These are phyloP conservation scores for Neurospora sp. DNA, from an alignment of 495 filamentous ascomycete species.

Conservation along the genomic window DNA sequence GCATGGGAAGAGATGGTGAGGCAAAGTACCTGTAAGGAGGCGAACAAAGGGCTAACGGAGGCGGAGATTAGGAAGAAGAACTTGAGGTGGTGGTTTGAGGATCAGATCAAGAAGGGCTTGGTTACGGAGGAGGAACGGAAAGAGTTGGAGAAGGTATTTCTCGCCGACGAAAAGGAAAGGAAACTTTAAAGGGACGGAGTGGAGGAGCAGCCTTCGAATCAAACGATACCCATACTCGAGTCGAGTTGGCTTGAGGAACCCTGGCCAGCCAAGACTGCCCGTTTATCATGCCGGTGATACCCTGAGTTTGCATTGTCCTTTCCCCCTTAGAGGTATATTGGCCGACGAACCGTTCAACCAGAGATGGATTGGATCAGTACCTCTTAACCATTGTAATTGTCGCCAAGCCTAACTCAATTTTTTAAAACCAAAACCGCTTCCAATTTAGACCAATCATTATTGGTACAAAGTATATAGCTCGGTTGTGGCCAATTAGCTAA, in stretches of 20 bases:
- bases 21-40: not conserved
- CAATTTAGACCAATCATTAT: too few species aligned
- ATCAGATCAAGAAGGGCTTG: not conserved
- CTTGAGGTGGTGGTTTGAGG: conserved; percentile 12
- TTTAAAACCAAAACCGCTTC: too few species aligned
- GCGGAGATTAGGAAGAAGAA: conserved; percentile 7
- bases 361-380: too few species aligned
- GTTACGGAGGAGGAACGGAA: not conserved
- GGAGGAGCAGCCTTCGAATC: not conserved
- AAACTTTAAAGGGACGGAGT: not conserved
- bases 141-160: not conserved
- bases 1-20: conserved; percentile 11
- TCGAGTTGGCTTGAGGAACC: not conserved
- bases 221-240: not conserved
- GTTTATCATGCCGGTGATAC: not conserved
- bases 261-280: not conserved
- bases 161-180: not conserved
- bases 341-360: too few species aligned
- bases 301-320: too few species aligned
- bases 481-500: too few species aligned
- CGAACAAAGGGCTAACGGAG: not conserved
- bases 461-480: too few species aligned
- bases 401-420: too few species aligned
- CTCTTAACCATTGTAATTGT: too few species aligned
- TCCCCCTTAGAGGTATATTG: too few species aligned